These are phyloP conservation scores for Huntiella moniliformis DNA, from an alignment of 2,329 filamentous ascomycete genomes.

Conservation along the genomic window DNA sequence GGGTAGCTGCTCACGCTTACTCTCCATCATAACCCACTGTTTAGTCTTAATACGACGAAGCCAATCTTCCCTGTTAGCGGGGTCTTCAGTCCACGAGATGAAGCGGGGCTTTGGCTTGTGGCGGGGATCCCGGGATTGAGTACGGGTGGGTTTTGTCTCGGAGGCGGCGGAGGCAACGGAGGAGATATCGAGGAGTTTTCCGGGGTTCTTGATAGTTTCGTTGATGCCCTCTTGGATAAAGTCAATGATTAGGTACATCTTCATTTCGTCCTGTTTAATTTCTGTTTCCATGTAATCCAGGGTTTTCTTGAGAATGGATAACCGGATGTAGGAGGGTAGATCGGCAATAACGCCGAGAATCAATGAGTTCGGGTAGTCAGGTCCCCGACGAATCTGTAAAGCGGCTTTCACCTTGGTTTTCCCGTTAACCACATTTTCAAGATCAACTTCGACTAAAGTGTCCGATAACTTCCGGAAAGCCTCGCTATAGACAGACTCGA, in stretches of 20 bases:
- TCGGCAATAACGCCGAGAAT: constrained; percentile 51
- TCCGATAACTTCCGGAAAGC: constrained; percentile 42
- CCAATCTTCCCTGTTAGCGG: constrained; percentile 45
- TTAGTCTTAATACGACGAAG: constrained; percentile 38
- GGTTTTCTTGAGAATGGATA: constrained; percentile 67
- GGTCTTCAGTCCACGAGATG: constrained; percentile 20
- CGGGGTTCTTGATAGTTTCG: constrained; percentile 66
- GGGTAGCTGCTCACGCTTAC: constrained; percentile 53
- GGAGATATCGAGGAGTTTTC: constrained; percentile 66
- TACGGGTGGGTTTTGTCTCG: constrained; percentile 23
- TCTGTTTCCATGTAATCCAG: constrained; percentile 51
- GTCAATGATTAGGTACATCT: constrained; percentile 70
- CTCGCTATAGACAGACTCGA: constrained; percentile 74
- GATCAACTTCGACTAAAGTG: constrained; percentile 49
- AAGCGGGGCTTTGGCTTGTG: constrained; percentile 8
- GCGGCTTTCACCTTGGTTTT: constrained; percentile 32
- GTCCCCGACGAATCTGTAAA: constrained; percentile 51
- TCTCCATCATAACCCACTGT: constrained; percentile 52
- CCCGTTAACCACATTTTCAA: constrained; percentile 37
- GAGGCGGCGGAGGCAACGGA: constrained; percentile 51
- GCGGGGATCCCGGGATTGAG: constrained; percentile 14
- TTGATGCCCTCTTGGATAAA: constrained; percentile 80
- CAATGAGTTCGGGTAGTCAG: constrained; percentile 51
- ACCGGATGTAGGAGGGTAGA: constrained; percentile 79
- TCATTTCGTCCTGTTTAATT: constrained; percentile 70